Percentiles rank a stretch among this genome's conserved stretches.
Conservation (phyloP, 768 basidiomycete genomes). For the Macrolepiota dolichaula region DNA sequence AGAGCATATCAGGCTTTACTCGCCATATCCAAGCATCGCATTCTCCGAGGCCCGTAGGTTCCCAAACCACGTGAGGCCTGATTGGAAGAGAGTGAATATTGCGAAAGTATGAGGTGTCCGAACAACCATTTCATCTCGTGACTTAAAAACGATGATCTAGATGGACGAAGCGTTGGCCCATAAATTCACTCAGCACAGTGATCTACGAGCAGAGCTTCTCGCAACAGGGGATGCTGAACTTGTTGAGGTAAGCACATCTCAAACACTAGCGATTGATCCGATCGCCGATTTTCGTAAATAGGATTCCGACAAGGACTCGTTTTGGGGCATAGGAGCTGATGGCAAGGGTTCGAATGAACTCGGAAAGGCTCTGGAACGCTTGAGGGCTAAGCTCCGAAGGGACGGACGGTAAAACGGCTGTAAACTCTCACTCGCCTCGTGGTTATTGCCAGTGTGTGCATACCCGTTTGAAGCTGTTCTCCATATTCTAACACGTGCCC, state of each 20-base stretch:
- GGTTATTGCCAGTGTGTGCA: constrained; percentile 10
- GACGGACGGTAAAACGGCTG: constrained; percentile 5
- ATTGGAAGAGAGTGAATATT: constrained; percentile 72
- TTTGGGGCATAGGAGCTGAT: constrained; percentile 76
- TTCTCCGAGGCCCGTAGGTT: constrained; percentile 67
- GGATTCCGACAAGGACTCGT: constrained; percentile 75
- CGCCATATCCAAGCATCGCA: constrained; percentile 57
- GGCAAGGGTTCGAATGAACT: constrained; percentile 68
- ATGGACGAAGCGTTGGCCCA: constrained; percentile 64
- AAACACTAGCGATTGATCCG: background rate
- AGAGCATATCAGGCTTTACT: constrained; percentile 65
- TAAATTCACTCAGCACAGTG: constrained; percentile 70
- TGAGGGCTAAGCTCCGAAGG: constrained; percentile 50
- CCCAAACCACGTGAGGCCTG: constrained; percentile 55
- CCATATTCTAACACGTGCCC: constrained; percentile 8
- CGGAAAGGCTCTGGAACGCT: constrained; percentile 63
- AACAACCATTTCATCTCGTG: background rate
- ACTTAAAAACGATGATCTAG: constrained; percentile 27
- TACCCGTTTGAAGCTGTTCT: background rate
- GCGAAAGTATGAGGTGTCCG: constrained; percentile 41
- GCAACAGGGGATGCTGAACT: constrained; percentile 64
- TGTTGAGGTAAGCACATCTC: constrained; percentile 49
- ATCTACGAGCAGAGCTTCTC: constrained; percentile 56
- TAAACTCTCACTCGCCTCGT: constrained; percentile 21
- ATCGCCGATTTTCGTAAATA: constrained; percentile 20